Percentiles rank a stretch among this genome's conserved stretches.
phyloP scores from a whole-genome alignment of 2,329 filamentous ascomycete genomes.

The Sporothrix curviconia region DNA sequence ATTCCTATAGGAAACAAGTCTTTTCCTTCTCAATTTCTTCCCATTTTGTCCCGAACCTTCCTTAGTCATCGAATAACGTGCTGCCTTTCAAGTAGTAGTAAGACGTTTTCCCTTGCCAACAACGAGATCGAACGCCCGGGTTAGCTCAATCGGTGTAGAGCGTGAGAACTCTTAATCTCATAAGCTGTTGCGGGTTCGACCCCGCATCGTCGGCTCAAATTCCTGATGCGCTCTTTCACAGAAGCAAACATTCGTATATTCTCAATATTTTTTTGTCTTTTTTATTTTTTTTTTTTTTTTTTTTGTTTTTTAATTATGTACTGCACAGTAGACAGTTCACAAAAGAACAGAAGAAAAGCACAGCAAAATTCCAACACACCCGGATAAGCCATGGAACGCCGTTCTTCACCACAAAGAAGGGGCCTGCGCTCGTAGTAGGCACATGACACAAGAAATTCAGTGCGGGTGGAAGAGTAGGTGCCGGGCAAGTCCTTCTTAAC shows the following conservation, averaged over 20 bases:
- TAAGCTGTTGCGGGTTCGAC: constrained; percentile 34
- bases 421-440: too few relatives aligned
- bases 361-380: too few relatives aligned
- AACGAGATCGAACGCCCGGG: constrained; percentile 35
- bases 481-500: too few relatives aligned
- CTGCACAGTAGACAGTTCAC: too few relatives aligned
- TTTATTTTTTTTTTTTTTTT: not conserved
- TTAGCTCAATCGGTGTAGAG: constrained; percentile 68
- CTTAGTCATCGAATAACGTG: not conserved
- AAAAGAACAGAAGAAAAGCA: too few relatives aligned
- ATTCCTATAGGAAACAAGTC: too few relatives aligned
- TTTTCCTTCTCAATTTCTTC: not conserved
- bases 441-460: too few relatives aligned
- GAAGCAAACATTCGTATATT: constrained; percentile 14
- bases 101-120: not conserved
- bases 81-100: not conserved
- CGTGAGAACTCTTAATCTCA: constrained; percentile 60
- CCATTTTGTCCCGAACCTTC: not conserved
- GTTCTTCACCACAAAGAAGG: too few relatives aligned
- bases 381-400: too few relatives aligned
- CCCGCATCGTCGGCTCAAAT: constrained; percentile 43
- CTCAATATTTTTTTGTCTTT: constrained; percentile 2
- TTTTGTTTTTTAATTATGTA: not conserved
- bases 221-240: constrained; percentile 28
- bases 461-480: too few relatives aligned